Percentiles rank a stretch among this genome's conserved stretches.
Conservation (phyloP, 2,329 filamentous ascomycete genomes). For the Ascochyta pisi region DNA sequence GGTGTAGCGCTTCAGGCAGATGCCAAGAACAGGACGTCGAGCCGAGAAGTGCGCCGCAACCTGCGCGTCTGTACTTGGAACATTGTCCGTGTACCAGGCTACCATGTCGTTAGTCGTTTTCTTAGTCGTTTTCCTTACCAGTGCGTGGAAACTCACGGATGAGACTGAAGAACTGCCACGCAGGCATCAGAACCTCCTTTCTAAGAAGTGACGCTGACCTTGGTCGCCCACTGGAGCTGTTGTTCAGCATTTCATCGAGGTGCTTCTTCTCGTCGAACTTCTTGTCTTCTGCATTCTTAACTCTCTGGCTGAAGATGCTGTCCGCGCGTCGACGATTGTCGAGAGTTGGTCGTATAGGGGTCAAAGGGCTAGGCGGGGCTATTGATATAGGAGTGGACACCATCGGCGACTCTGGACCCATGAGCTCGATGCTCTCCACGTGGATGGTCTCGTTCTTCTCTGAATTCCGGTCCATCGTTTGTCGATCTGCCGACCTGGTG, state of each 20-base stretch:
- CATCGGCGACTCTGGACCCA: conserved; percentile 43
- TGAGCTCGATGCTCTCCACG: conserved; percentile 54
- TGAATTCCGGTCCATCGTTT: conserved; percentile 35
- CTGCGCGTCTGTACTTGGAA: conserved; percentile 72
- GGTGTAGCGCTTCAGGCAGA: conserved; percentile 90
- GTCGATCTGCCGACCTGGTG: conserved; percentile 44
- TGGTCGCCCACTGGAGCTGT: conserved; percentile 42
- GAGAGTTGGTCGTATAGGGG: conserved; percentile 34
- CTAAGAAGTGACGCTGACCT: conserved; percentile 53
- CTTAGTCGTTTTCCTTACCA: background rate
- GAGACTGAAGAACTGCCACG: conserved; percentile 95
- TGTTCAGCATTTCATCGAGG: conserved; percentile 48
- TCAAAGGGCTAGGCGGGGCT: conserved; percentile 32
- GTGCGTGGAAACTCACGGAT: conserved; percentile 69
- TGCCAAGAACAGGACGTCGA: conserved; percentile 83
- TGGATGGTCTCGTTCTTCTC: conserved; percentile 50
- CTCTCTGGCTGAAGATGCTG: conserved; percentile 58
- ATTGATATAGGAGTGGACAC: conserved; percentile 42
- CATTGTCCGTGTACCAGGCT: conserved; percentile 85
- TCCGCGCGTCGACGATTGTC: conserved; percentile 53
- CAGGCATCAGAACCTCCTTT: conserved; percentile 92
- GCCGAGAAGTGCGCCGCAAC: conserved; percentile 88
- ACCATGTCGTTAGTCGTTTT: conserved; percentile 23
- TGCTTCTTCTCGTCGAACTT: conserved; percentile 58
- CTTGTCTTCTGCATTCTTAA: conserved; percentile 57